Conservation (phyloP, 768 basidiomycete species). For the Rhodosporidiobolus odoratus region DNA sequence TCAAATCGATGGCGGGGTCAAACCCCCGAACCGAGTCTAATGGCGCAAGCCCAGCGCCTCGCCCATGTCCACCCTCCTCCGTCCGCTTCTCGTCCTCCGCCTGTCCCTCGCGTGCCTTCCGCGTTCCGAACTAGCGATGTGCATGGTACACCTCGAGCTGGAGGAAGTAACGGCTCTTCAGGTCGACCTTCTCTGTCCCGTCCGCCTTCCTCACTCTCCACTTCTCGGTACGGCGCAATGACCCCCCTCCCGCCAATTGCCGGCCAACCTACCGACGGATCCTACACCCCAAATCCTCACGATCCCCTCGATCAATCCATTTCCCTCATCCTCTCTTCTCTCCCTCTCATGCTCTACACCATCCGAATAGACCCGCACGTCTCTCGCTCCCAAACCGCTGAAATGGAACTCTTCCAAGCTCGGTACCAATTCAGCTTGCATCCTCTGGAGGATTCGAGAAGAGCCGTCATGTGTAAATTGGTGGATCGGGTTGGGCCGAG, state of each 20-base stretch:
- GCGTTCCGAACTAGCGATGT: background rate
- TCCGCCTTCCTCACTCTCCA: conserved; percentile 4
- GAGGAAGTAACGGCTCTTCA: background rate
- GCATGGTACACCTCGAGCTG: background rate
- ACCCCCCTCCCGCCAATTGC: conserved; percentile 3
- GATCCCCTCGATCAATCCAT: conserved; percentile 82
- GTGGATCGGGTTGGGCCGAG: conserved; percentile 65
- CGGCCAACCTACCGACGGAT: background rate
- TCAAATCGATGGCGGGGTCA: conserved; percentile 45
- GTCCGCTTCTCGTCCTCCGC: conserved; percentile 7
- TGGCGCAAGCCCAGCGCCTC: conserved; percentile 55
- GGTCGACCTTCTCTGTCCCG: background rate
- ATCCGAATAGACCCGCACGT: conserved; percentile 76
- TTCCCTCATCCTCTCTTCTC: conserved; percentile 67
- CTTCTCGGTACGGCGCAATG: background rate
- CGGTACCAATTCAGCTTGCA: conserved; percentile 62
- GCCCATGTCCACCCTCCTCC: conserved; percentile 1
- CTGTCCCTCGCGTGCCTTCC: conserved; percentile 13
- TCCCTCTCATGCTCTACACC: conserved; percentile 60
- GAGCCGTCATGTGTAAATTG: conserved; percentile 70
- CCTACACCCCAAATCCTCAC: conserved; percentile 51
- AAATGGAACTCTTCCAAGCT: conserved; percentile 67
- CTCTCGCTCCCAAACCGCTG: conserved; percentile 54
- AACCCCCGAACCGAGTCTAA: conserved; percentile 63
- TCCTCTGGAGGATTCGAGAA: conserved; percentile 45